These are phyloP conservation scores for Lepidium aucheri DNA, from an alignment of 345 rosid genomes.

Conservation along the genomic window DNA sequence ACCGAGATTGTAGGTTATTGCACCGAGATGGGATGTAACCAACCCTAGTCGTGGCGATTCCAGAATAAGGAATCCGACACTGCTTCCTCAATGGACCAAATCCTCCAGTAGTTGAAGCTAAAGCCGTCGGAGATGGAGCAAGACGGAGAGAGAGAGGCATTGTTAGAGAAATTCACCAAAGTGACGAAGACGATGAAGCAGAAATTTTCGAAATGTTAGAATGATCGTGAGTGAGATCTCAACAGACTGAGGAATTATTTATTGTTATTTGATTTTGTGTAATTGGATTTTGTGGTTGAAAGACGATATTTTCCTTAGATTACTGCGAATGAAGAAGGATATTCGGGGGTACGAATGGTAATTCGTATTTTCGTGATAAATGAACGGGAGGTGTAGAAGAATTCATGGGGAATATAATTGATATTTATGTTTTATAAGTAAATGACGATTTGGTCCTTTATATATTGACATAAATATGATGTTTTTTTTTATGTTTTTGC, in stretches of 20 bases:
- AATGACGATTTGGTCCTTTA: constrained; percentile 12
- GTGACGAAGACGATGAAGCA: not conserved
- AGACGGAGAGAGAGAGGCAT: constrained; percentile 39
- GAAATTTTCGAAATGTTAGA: constrained; percentile 1
- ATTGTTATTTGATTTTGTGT: not conserved
- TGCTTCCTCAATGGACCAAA: not conserved
- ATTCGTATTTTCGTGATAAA: not conserved
- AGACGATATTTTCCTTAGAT: not conserved
- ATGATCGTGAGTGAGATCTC: constrained; percentile 13
- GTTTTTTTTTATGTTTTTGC: not conserved
- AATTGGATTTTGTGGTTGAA: not conserved
- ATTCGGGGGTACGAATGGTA: constrained; percentile 10
- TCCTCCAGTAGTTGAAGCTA: constrained; percentile 12
- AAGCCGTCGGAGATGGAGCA: constrained; percentile 26
- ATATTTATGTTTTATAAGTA: not conserved
- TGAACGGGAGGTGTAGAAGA: constrained; percentile 26
- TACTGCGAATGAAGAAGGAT: constrained; percentile 1
- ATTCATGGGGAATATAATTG: constrained; percentile 9
- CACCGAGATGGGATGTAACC: too few species aligned
- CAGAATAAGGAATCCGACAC: constrained; percentile 32
- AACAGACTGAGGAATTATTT: not conserved
- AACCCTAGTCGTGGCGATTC: constrained; percentile 6
- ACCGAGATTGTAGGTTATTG: too few species aligned
- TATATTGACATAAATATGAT: not conserved
- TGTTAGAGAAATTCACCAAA: not conserved